Base-by-base conservation (phyloP, 192 early-diverging fungal species). In the Coemansia sp. region DNA sequence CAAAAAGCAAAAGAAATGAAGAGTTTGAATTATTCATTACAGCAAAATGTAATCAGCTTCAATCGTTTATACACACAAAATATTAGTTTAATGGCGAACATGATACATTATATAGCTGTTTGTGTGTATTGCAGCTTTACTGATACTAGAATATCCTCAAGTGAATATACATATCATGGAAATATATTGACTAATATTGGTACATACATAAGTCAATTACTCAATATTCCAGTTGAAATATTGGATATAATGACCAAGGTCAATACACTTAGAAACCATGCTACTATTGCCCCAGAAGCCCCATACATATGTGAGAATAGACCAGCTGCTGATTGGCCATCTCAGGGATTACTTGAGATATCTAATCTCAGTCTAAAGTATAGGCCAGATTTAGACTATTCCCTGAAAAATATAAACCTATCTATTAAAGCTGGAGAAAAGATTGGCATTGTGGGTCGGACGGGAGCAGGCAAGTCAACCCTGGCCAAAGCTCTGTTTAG, bases 391-490 rank as follows among this genome's bases (percentile, higher is more conserved):
- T 32, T 59, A 11, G 27, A 12, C 22, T 23, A 29, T 3, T 75
- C 75, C 3, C 63, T 87, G 6, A 61, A 66, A 2, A 58, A 71
- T 12, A 12, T 86, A 0, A 64, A 65, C 0, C 66, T 87, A 27
- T 39, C 47, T 0, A 74, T 83, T 0, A 27, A 49, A 20, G 29
- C 80, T 11, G 75, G 83, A 27, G 88, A 92, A 61, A 83, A 76
- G 35, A 66, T 90, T 48, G 89, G 87, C 27, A 53, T 82, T 8
- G 73, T 80, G 16, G 80, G 77, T 1, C 54, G 77, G 23, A 84
- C 82, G 2, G 85, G 87, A 14, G 83, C 84, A 3, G 87, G 86
- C 16, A 88, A 88, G 54, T 85, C 84, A 23, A 83, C 85, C 10
- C 61, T 86, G 10, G 72, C 82, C 1, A 66, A 83, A 5, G 77